Conservation (phyloP, 83 land plant species). For the Picea mariana region DNA sequence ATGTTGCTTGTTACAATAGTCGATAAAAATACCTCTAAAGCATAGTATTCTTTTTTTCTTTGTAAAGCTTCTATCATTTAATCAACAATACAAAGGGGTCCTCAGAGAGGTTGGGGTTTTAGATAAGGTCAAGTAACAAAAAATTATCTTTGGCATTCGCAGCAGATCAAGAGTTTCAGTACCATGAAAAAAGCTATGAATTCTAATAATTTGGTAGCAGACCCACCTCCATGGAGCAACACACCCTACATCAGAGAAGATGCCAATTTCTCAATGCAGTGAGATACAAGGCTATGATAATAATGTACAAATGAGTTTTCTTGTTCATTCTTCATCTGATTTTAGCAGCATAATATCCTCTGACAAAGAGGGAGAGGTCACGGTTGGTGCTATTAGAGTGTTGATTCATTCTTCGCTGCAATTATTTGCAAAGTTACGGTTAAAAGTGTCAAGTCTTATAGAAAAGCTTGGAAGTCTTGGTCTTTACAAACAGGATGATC, state of each 20-base stretch:
- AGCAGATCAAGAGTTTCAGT: constrained; percentile 19
- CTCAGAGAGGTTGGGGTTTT: constrained; percentile 93
- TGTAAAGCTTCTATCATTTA: constrained; percentile 93
- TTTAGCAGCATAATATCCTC: constrained; percentile 16
- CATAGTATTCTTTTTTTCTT: constrained; percentile 83
- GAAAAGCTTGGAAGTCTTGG: too few relatives aligned
- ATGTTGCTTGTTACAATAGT: constrained; percentile 92
- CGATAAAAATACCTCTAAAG: constrained; percentile 59
- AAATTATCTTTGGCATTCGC: constrained; percentile 47
- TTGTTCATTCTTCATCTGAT: constrained; percentile 33
- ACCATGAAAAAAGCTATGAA: constrained; percentile 37
- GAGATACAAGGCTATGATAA: constrained; percentile 11
- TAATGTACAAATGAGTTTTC: constrained; percentile 22
- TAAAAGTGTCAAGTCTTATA: constrained; percentile 35
- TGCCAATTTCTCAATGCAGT: neutral
- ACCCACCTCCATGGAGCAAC: constrained; percentile 63
- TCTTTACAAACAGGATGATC: too few relatives aligned
- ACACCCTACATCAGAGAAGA: constrained; percentile 20
- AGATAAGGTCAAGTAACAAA: constrained; percentile 84
- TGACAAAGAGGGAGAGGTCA: constrained; percentile 60
- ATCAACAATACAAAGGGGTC: constrained; percentile 91
- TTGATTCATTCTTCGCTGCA: constrained; percentile 57
- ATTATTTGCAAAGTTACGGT: constrained; percentile 82
- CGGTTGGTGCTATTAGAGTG: constrained; percentile 76
- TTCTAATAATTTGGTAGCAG: constrained; percentile 60